Conservation (phyloP, 1,284 basidiomycete species). For the Melanopsichium pennsylvanicum region DNA sequence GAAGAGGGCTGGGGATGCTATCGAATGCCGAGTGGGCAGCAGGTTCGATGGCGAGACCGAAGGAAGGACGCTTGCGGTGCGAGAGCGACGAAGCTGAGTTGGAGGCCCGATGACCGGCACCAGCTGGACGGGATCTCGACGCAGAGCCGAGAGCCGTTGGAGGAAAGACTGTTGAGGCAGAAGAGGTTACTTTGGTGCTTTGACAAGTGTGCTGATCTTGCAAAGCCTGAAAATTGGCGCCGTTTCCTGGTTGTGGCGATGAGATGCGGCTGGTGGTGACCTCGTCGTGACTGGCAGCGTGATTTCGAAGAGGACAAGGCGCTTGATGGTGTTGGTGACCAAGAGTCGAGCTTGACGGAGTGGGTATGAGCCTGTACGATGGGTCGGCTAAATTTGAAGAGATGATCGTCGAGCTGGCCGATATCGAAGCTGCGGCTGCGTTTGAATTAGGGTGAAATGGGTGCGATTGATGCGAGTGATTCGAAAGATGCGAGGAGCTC, state of each 20-base stretch:
- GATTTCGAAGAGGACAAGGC: slow-evolving; percentile 4
- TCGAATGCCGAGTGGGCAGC: slow-evolving; percentile 45
- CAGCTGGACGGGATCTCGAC: slow-evolving; percentile 4
- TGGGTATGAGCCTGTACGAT: slow-evolving; percentile 9
- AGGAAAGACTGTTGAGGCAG: neutral
- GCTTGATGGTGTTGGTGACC: slow-evolving; percentile 1
- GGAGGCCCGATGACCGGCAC: slow-evolving; percentile 17
- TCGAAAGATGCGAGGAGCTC: slow-evolving; percentile 19
- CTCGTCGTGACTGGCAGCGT: slow-evolving; percentile 7
- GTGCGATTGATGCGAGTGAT: slow-evolving; percentile 13
- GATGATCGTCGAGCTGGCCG: slow-evolving; percentile 6
- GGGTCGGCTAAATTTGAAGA: slow-evolving; percentile 1
- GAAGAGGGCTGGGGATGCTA: slow-evolving; percentile 41
- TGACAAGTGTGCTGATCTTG: no score
- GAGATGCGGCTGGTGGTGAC: no score
- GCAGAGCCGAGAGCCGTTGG: slow-evolving; percentile 2
- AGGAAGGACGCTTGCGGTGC: slow-evolving; percentile 42
- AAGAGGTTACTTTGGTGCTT: no score
- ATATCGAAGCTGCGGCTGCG: slow-evolving; percentile 1
- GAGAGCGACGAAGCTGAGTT: slow-evolving; percentile 22
- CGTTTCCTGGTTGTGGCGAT: neutral
- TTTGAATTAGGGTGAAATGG: neutral
- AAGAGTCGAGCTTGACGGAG: slow-evolving; percentile 4
- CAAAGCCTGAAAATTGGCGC: no score
- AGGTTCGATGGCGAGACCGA: slow-evolving; percentile 41